phyloP scores from a whole-genome alignment of 1,284 basidiomycete genomes.

The Agroathelia rolfsii region DNA sequence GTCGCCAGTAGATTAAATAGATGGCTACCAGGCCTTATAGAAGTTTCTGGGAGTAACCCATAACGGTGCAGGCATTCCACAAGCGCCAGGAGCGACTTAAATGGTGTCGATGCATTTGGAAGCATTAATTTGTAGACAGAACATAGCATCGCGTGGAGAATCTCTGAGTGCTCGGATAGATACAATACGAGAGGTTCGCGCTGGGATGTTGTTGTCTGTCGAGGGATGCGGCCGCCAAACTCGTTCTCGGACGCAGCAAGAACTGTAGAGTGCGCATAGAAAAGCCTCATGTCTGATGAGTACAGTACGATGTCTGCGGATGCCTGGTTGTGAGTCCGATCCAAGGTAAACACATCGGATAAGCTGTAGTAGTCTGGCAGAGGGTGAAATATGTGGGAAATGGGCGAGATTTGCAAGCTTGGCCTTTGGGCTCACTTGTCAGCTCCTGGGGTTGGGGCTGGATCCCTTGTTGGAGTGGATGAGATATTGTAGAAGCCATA shows the following conservation, averaged over 20 bases:
- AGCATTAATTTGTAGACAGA: constrained; percentile 11
- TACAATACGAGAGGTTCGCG: constrained; percentile 7
- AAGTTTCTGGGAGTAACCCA: constrained; percentile 6
- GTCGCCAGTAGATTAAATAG: constrained; percentile 6
- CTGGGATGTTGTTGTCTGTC: too few species aligned
- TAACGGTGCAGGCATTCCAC: constrained; percentile 10
- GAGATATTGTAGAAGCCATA: too few species aligned
- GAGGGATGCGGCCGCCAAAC: too few species aligned
- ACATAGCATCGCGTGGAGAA: constrained; percentile 14
- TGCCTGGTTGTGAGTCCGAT: too few species aligned
- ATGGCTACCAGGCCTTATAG: constrained; percentile 1
- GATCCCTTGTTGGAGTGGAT: too few species aligned
- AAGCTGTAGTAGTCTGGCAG: too few species aligned
- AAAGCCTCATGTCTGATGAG: constrained; percentile 17
- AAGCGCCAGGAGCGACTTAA: constrained; percentile 7
- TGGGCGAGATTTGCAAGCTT: too few species aligned
- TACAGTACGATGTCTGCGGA: too few species aligned
- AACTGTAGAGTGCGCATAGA: constrained; percentile 14
- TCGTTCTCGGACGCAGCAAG: constrained; percentile 13
- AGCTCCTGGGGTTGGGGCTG: too few species aligned
- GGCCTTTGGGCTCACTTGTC: too few species aligned
- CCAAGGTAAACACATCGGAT: too few species aligned
- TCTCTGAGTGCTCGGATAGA: constrained; percentile 7
- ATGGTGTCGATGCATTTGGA: constrained; percentile 9
- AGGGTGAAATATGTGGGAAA: too few species aligned